phyloP scores from a whole-genome alignment of 129 eudicot species.

The Artemisia tridentata region DNA sequence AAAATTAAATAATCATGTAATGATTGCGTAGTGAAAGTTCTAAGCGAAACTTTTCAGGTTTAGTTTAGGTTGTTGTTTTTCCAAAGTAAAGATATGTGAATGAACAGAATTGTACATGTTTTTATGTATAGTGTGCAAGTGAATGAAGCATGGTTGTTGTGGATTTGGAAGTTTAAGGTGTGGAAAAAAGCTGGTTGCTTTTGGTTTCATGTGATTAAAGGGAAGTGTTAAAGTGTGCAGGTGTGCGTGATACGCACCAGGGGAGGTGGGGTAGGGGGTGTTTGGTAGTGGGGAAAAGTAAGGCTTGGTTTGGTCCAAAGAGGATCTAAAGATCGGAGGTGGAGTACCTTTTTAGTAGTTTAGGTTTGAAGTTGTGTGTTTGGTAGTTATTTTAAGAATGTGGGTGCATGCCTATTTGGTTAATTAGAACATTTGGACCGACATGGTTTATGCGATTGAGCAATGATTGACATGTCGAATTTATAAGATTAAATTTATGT shows the following conservation, averaged over 20 bases:
- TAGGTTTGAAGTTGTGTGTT: conserved; percentile 8
- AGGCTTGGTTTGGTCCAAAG: conserved; percentile 27
- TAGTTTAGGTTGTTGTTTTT: conserved; percentile 11
- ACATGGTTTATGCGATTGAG: no score
- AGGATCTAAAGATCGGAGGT: conserved; percentile 11
- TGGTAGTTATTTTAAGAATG: conserved; percentile 21
- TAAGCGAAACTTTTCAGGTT: conserved; percentile 32
- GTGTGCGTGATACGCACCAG: conserved; percentile 32
- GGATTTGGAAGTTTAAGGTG: conserved; percentile 8
- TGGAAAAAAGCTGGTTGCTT: conserved; percentile 25
- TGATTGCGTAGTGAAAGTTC: conserved; percentile 49
- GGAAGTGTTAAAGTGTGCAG: conserved; percentile 23
- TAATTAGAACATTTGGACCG: not conserved
- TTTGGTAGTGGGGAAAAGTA: conserved; percentile 37
- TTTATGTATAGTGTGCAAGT: not conserved
- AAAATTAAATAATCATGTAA: conserved; percentile 27
- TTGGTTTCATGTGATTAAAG: conserved; percentile 34
- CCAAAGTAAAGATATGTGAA: not conserved
- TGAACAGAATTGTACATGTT: not conserved
- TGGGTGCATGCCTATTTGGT: not conserved
- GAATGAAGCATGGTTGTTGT: not conserved
- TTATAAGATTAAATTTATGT: no score
- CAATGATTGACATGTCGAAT: no score
- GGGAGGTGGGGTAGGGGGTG: conserved; percentile 23
- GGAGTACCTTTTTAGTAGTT: conserved; percentile 8